A percentile compares a stretch with the other conserved stretches of the same genome.
Evolutionary conservation across 2,329 filamentous ascomycete species (phyloP).

Genomic region (Aspergillus melleus): DNA sequence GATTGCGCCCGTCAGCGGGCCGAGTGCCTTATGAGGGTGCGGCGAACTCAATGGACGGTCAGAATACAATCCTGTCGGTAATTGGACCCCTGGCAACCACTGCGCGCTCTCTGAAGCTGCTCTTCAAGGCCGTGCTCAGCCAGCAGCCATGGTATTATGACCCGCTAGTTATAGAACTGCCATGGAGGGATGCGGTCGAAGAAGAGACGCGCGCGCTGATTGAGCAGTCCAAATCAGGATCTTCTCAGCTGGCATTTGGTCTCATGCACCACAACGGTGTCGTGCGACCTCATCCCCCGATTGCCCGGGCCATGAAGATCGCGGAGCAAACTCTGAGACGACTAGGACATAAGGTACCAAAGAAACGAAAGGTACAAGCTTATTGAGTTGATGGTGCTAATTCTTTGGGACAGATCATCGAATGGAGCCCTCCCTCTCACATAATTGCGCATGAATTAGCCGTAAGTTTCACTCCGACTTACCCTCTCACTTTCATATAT

Average conservation of each 20-base stretch:
- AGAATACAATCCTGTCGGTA: conserved; percentile 63
- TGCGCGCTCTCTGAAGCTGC: conserved; percentile 54
- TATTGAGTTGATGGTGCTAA: not conserved
- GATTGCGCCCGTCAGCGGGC: conserved; percentile 55
- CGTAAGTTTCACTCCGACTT: conserved; percentile 28
- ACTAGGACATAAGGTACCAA: conserved; percentile 52
- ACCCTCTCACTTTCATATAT: no score
- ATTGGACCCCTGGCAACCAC: conserved; percentile 64
- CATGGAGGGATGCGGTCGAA: conserved; percentile 58
- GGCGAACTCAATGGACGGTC: conserved; percentile 65
- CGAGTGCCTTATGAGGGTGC: conserved; percentile 58
- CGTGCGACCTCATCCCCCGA: conserved; percentile 57
- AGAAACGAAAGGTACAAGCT: not conserved
- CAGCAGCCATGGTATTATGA: conserved; percentile 66
- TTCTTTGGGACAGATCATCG: conserved; percentile 45
- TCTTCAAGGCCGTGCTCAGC: conserved; percentile 58
- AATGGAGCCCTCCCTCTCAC: conserved; percentile 60
- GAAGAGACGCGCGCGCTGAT: conserved; percentile 40
- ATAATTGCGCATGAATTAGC: conserved; percentile 38
- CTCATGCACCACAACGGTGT: conserved; percentile 54
- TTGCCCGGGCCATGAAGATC: conserved; percentile 55
- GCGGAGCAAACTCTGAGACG: conserved; percentile 51
- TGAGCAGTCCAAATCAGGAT: conserved; percentile 29
- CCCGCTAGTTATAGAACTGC: conserved; percentile 64
- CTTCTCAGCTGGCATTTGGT: conserved; percentile 53